Conservation (phyloP, 768 basidiomycete genomes). For the Pulveroboletus sp. region DNA sequence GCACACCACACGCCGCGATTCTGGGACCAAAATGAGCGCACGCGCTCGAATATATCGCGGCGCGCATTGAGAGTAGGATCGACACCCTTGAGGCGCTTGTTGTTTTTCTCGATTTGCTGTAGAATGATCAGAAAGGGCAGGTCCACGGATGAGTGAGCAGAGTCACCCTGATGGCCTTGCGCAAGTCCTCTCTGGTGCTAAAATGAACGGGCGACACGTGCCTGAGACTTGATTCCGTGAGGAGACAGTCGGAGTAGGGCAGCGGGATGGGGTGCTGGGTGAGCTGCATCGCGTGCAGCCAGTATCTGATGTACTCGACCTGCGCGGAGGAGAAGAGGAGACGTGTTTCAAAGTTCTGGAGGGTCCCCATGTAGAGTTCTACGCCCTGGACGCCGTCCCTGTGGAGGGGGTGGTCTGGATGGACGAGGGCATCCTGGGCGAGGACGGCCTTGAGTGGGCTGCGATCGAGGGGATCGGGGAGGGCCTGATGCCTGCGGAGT, state of each 20-base stretch:
- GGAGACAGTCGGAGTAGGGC: constrained; percentile 75
- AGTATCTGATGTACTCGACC: constrained; percentile 83
- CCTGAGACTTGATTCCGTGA: constrained; percentile 56
- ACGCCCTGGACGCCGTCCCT: constrained; percentile 61
- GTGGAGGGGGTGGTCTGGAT: constrained; percentile 71
- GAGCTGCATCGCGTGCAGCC: constrained; percentile 72
- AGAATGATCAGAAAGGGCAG: background rate
- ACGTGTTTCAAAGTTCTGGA: constrained; percentile 71
- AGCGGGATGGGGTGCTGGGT: constrained; percentile 65
- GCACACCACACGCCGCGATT: constrained; percentile 73
- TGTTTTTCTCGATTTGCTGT: constrained; percentile 76
- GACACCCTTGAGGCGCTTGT: constrained; percentile 69
- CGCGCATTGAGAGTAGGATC: constrained; percentile 53
- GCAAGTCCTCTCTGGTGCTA: constrained; percentile 50
- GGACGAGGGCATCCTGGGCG: constrained; percentile 67
- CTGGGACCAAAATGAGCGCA: constrained; percentile 59
- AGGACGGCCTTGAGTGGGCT: constrained; percentile 67
- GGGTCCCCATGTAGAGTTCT: constrained; percentile 74
- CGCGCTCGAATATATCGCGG: constrained; percentile 65
- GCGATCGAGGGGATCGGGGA: constrained; percentile 59
- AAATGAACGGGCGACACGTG: constrained; percentile 60
- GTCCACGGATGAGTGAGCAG: background rate
- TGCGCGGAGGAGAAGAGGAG: constrained; percentile 81
- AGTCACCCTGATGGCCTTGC: constrained; percentile 57
- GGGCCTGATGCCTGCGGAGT: constrained; percentile 47